Base-by-base conservation (phyloP, 2,329 filamentous ascomycete species). In the Botrytis tulipae region DNA sequence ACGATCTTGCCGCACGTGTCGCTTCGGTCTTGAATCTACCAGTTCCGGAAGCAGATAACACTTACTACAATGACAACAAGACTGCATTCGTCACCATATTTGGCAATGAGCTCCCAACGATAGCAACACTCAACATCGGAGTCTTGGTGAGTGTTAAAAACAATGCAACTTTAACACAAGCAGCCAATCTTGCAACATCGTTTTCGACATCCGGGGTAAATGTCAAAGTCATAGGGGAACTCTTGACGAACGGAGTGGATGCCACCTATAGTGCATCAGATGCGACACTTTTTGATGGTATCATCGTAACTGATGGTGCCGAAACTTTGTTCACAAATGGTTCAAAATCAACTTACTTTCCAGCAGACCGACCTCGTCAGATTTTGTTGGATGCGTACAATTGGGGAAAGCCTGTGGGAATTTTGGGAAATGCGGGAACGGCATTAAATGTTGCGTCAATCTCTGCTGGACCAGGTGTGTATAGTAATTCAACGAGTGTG, bases 371-470 rank as follows among this genome's bases (percentile, higher is more conserved):
- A 0, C 92, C 91, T 0, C 81, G 86, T 3, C 86, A 92, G 83
- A 90, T 93, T 69, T 80, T 93, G 29, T 80, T 84, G 25, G 87
- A 90, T 78, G 88, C 85, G 0, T 93, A 89, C 82, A 84, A 87
- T 37, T 93, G 89, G 84, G 91, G 91, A 6, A 94, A 94, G 84
- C 89, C 92, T 0, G 83, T 93, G 37, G 90, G 84, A 22, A 35
- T 44, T 32, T 44, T 66, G 10, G 46, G 70, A 3, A 18, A 8
- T 42, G 46, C 37, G 8, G 20, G 2, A 20, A 25, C 7, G 10
- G 60, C 35, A 25, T 42, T 66, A 22, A 10, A 4, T 4, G 7
- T 54, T 14, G 48, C 60, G 12, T n/a, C 10, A 6, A 54, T 66
- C 20, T 32, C 37, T 6, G 4, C 18, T 20, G 63, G 37, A 7